These are phyloP conservation scores for Psilocybe tampanensis DNA, from an alignment of 768 basidiomycete genomes.

Conservation along the genomic window DNA sequence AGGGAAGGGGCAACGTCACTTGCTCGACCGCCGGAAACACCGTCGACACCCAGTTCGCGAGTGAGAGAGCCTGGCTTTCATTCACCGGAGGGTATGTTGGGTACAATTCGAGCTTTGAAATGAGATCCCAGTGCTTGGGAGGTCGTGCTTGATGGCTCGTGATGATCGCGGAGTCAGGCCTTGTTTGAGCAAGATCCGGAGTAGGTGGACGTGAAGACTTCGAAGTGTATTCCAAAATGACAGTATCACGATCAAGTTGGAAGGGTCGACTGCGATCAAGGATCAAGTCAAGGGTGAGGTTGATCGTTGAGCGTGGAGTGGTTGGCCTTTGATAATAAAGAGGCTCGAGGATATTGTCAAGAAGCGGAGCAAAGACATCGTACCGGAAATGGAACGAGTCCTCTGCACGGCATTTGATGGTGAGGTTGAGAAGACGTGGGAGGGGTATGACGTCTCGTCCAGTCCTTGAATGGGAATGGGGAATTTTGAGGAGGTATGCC, in stretches of 20 bases:
- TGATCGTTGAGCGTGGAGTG: background rate
- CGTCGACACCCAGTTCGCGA: constrained; percentile 9
- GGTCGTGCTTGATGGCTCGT: background rate
- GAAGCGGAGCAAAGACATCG: background rate
- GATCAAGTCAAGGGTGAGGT: constrained; percentile 6
- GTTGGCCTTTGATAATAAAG: background rate
- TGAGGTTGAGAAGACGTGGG: background rate
- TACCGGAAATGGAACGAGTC: constrained; percentile 1
- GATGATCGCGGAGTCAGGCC: background rate
- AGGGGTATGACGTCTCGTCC: background rate
- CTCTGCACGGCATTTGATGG: background rate
- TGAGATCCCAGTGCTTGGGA: constrained; percentile 6
- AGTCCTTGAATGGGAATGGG: background rate
- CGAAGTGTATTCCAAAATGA: background rate
- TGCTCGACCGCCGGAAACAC: constrained; percentile 7
- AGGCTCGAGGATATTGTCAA: background rate
- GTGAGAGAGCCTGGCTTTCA: background rate
- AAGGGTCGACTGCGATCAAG: background rate
- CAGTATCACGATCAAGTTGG: constrained; percentile 6
- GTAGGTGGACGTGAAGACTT: background rate
- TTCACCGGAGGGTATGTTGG: constrained; percentile 4
- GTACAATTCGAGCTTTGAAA: constrained; percentile 4
- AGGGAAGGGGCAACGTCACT: constrained; percentile 4
- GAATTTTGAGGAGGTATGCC: background rate
- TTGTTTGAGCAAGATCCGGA: background rate